Percentiles rank a stretch among this genome's conserved stretches.
phyloP scores from a whole-genome alignment of 306 rosid genomes.

The Glycine tomentella region DNA sequence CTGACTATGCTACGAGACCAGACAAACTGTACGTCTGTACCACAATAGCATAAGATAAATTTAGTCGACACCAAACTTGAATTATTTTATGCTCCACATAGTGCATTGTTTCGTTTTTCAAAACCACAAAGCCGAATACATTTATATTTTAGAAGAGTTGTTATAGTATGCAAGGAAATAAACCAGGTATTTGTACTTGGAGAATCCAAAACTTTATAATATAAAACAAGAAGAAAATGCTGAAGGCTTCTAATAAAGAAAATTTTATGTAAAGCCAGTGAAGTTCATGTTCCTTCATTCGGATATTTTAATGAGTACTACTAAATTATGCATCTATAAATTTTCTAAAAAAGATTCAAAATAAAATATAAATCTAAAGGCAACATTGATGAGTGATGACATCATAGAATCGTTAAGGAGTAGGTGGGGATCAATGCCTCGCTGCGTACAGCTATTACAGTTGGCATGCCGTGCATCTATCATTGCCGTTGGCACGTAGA shows the following conservation, averaged over 20 bases:
- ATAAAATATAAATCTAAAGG: constrained; percentile 24
- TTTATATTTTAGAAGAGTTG: constrained; percentile 14
- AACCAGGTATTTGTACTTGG: not conserved
- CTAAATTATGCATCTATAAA: constrained; percentile 21
- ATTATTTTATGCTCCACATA: constrained; percentile 14
- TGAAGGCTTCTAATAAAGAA: constrained; percentile 4
- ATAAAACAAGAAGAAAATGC: constrained; percentile 34
- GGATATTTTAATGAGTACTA: not conserved
- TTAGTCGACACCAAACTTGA: constrained; percentile 41
- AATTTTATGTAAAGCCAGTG: not conserved
- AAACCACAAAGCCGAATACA: constrained; percentile 22
- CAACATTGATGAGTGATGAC: constrained; percentile 40
- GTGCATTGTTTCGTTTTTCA: constrained; percentile 34
- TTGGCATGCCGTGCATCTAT: constrained; percentile 44
- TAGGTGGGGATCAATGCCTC: constrained; percentile 37
- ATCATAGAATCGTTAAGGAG: constrained; percentile 43
- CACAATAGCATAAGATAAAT: constrained; percentile 41
- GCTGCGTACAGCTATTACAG: constrained; percentile 56
- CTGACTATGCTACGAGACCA: not conserved
- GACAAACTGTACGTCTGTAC: constrained; percentile 32
- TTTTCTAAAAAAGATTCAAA: constrained; percentile 13
- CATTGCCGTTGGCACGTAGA: constrained; percentile 32
- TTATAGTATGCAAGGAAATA: constrained; percentile 26
- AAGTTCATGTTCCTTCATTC: not conserved
- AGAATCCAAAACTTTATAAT: constrained; percentile 20